Evolutionary conservation across 306 rosid species (phyloP).

Genomic region (Casuarina glauca): DNA sequence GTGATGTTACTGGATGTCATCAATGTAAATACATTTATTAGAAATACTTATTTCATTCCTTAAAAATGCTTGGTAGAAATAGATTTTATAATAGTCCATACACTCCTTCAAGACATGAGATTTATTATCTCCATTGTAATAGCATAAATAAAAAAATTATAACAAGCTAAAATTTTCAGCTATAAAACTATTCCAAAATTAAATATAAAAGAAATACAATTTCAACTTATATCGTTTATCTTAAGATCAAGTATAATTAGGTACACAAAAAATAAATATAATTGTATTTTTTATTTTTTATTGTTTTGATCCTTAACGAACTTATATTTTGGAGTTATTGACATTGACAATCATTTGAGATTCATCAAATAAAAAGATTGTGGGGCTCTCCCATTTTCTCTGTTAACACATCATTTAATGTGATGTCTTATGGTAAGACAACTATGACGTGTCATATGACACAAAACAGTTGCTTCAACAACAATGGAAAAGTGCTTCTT

Average conservation of each 20-base stretch:
- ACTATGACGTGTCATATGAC: not conserved
- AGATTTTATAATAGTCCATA: too few relatives aligned
- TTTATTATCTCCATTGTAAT: too few relatives aligned
- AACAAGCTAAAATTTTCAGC: too few relatives aligned
- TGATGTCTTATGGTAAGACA: not conserved
- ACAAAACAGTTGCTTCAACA: not conserved
- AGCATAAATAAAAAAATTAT: too few relatives aligned
- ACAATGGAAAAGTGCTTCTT: not conserved
- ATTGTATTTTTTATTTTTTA: not conserved
- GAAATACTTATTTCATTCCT: too few relatives aligned
- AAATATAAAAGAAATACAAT: too few relatives aligned
- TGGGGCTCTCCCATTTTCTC: not conserved
- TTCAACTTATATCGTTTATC: too few relatives aligned
- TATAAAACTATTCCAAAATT: too few relatives aligned
- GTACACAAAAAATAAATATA: not conserved
- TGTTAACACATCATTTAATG: not conserved
- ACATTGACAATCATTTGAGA: not conserved
- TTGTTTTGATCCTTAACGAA: not conserved
- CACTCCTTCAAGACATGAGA: too few relatives aligned
- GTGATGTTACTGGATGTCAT: too few relatives aligned
- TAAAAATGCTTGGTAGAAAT: too few relatives aligned
- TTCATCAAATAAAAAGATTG: not conserved
- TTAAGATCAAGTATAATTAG: not conserved
- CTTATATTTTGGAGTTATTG: not conserved
- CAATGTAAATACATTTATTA: too few relatives aligned